Evolutionary conservation across 495 filamentous ascomycete genomes (phyloP).

Genomic region (Aspergillus campestris): DNA sequence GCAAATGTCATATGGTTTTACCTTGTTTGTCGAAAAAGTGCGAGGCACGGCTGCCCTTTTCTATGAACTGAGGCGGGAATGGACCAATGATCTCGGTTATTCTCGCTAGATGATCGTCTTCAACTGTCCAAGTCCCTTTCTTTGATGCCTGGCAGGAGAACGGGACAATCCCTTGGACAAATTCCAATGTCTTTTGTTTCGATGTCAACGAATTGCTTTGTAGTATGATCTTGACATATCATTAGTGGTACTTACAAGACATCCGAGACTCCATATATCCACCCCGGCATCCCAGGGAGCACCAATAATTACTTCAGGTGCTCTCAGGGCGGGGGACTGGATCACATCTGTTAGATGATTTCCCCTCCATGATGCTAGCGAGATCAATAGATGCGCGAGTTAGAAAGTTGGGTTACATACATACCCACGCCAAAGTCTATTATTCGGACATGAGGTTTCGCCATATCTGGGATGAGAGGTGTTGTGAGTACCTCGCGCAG

Average conservation of each 20-base stretch:
- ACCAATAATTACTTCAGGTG: constrained; percentile 39
- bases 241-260: constrained; percentile 22
- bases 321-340: constrained; percentile 33
- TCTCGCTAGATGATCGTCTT: constrained; percentile 15
- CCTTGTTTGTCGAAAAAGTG: constrained; percentile 14
- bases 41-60: constrained; percentile 4
- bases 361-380: constrained; percentile 21
- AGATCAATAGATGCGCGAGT: constrained; percentile 7
- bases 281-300: constrained; percentile 28
- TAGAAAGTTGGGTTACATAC: constrained; percentile 5
- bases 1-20: not conserved
- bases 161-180: constrained; percentile 16
- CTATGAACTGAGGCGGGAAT: constrained; percentile 7
- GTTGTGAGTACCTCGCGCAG: constrained; percentile 20
- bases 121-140: constrained; percentile 13
- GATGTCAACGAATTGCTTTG: not conserved
- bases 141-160: constrained; percentile 15
- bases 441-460: constrained; percentile 16
- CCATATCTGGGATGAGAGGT: constrained; percentile 14
- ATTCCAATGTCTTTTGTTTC: constrained; percentile 13
- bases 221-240: not conserved
- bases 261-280: constrained; percentile 42
- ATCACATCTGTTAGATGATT: constrained; percentile 29
- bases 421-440: constrained; percentile 24
- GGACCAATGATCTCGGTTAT: constrained; percentile 15